Evolutionary conservation across 2,329 filamentous ascomycete species (phyloP).

Genomic region (Colletotrichum australisinense): DNA sequence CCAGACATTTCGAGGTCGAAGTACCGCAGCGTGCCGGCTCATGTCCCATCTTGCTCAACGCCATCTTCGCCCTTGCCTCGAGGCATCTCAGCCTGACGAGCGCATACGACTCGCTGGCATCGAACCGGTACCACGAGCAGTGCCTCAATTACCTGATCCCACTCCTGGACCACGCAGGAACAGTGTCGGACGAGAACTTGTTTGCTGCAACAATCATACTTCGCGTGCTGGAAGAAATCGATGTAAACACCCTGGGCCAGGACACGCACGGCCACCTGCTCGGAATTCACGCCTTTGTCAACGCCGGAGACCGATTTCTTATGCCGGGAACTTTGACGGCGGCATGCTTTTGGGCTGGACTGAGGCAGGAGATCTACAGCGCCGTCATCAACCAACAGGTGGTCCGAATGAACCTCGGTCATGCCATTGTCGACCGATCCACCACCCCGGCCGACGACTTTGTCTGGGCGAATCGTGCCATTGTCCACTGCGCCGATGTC

Average conservation of each 20-base stretch:
- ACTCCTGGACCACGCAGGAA: constrained; percentile 53
- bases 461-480: constrained; percentile 71
- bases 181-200: constrained; percentile 60
- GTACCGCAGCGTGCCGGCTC: constrained; percentile 64
- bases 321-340: constrained; percentile 54
- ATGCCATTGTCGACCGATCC: constrained; percentile 61
- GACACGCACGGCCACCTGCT: constrained; percentile 60
- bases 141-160: constrained; percentile 63
- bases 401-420: constrained; percentile 60
- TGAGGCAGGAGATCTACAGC: constrained; percentile 70
- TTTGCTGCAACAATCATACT: constrained; percentile 68
- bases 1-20: constrained; percentile 61
- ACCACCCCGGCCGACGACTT: constrained; percentile 61
- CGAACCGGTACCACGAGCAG: constrained; percentile 64
- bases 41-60: constrained; percentile 65
- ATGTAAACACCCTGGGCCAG: constrained; percentile 50
- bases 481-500: constrained; percentile 72
- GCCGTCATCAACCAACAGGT: constrained; percentile 61
- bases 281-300: constrained; percentile 60
- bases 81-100: constrained; percentile 63
- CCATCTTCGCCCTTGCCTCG: constrained; percentile 67
- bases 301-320: constrained; percentile 48
- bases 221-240: constrained; percentile 67
- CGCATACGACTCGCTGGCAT: constrained; percentile 59
- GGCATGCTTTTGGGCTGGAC: constrained; percentile 68